Evolutionary conservation across 2,329 filamentous ascomycete species (phyloP).

Genomic region (Apiospora marii): DNA sequence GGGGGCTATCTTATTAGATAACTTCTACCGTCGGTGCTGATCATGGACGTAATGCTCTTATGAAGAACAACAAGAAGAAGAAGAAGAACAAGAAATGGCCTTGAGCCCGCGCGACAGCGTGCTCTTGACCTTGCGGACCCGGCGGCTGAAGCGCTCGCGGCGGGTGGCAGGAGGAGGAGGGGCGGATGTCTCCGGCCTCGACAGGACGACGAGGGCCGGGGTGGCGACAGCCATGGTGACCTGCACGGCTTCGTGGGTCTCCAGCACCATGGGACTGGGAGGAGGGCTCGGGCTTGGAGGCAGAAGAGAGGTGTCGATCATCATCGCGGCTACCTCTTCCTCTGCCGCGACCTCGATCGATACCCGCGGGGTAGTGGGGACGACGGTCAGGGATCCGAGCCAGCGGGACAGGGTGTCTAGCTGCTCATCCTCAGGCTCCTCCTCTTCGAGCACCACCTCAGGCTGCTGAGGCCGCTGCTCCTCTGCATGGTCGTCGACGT

Average conservation of each 20-base stretch:
- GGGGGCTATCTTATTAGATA: background rate
- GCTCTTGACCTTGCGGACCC: background rate
- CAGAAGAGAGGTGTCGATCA: background rate
- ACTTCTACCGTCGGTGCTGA: background rate
- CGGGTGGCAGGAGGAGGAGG: background rate
- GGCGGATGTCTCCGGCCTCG: background rate
- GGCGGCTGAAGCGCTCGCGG: background rate
- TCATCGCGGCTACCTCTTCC: background rate
- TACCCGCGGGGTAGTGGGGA: background rate
- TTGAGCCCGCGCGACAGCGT: background rate
- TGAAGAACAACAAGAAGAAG: background rate
- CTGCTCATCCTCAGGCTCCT: background rate
- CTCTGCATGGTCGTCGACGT: background rate
- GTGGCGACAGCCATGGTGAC: background rate
- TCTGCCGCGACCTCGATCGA: background rate
- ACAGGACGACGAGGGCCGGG: background rate
- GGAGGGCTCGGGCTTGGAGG: background rate
- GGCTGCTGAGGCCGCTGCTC: background rate
- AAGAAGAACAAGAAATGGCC: background rate
- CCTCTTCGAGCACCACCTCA: background rate
- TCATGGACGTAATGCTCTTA: background rate
- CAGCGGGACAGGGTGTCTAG: background rate
- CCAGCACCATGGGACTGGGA: background rate
- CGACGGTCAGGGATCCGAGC: background rate
- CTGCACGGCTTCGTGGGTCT: background rate